Conservation (phyloP, 495 filamentous ascomycete genomes). For the Neurospora intermedia region DNA sequence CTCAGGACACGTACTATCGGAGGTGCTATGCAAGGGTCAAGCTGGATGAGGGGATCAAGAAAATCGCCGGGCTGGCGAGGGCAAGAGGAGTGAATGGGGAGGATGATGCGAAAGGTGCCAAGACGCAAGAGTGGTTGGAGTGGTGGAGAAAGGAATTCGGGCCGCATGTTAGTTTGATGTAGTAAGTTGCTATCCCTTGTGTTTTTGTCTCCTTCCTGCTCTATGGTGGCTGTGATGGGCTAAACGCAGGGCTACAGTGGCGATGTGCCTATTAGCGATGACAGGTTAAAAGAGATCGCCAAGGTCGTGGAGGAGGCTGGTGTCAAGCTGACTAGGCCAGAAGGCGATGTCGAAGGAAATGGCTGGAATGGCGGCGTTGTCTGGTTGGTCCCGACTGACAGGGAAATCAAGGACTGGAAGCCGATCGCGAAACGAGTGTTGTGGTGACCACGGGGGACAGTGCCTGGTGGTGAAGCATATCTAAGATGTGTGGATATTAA, state of each 20-base stretch:
- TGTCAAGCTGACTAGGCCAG: constrained; percentile 5
- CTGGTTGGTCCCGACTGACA: constrained; percentile 22
- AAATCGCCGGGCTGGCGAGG: constrained; percentile 13
- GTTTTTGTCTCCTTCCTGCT: background rate
- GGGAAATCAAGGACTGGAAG: constrained; percentile 19
- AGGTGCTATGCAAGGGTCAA: constrained; percentile 18
- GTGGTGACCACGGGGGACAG: background rate
- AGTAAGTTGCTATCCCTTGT: constrained; percentile 11
- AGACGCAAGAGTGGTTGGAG: constrained; percentile 18
- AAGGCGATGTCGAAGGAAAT: background rate
- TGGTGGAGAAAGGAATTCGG: constrained; percentile 16
- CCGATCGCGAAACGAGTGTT: constrained; percentile 18
- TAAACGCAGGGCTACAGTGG: constrained; percentile 11
- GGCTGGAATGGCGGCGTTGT: constrained; percentile 24
- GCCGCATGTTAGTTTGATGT: constrained; percentile 24
- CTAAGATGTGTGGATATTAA: background rate
- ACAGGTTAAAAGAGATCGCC: constrained; percentile 8
- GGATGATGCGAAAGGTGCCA: background rate
- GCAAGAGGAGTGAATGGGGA: constrained; percentile 12
- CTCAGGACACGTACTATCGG: constrained; percentile 18
- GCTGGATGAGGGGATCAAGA: constrained; percentile 8
- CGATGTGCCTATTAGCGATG: constrained; percentile 10
- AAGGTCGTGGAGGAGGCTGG: constrained; percentile 15
- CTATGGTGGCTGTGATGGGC: background rate
- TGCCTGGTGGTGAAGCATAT: background rate